Evolutionary conservation across 148 eudicot species (phyloP).

Genomic region (Agrostemma githago): DNA sequence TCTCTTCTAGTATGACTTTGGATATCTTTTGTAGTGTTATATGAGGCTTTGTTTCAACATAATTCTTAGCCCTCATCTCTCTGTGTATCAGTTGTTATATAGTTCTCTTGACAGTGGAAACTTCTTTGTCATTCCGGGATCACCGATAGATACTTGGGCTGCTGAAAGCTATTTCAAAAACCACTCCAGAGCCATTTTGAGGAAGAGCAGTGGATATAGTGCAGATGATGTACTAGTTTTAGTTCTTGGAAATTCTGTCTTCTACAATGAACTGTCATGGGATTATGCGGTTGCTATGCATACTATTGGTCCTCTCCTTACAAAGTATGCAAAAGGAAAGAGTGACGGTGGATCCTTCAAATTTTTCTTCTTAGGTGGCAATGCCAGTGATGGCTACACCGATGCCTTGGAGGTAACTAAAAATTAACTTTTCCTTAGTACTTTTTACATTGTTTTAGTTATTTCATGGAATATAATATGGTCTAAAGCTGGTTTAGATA

Average conservation of each 20-base stretch:
- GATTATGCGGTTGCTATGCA: slow-evolving; percentile 84
- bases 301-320: slow-evolving; percentile 71
- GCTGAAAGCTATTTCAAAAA: slow-evolving; percentile 71
- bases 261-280: slow-evolving; percentile 79
- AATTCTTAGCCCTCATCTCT: slow-evolving; percentile 37
- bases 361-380: slow-evolving; percentile 72
- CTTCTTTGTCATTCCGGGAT: slow-evolving; percentile 99
- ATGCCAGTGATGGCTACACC: slow-evolving; percentile 55
- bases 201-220: slow-evolving; percentile 50
- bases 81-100: slow-evolving; percentile 81
- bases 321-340: slow-evolving; percentile 59
- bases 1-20: neutral
- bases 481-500: neutral
- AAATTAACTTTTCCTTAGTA: neutral
- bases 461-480: slow-evolving; percentile 10
- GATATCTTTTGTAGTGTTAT: neutral
- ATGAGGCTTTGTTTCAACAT: neutral
- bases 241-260: slow-evolving; percentile 77
- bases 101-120: slow-evolving; percentile 91
- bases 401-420: slow-evolving; percentile 69
- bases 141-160: slow-evolving; percentile 91
- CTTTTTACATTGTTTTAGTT: neutral
- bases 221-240: slow-evolving; percentile 72
- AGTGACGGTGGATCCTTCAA: slow-evolving; percentile 43
- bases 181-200: slow-evolving; percentile 57